A percentile compares a stretch with the other conserved stretches of the same genome.
Conservation (phyloP, 768 basidiomycete species). For the Collybiopsis luxurians region DNA sequence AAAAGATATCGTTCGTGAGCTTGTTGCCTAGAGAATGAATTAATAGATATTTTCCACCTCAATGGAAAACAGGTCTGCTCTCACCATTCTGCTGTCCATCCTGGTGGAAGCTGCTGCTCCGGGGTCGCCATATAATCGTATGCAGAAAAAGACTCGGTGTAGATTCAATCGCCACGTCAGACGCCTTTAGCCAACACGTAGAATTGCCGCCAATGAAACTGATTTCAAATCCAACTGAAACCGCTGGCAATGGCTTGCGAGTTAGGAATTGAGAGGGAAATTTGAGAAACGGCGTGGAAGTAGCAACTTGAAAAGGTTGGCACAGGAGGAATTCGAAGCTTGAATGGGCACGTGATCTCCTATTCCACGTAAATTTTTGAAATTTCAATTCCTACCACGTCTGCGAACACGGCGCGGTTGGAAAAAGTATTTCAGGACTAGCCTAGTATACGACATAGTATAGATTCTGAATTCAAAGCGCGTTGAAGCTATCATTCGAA, state of each 20-base stretch:
- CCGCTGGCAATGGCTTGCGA: not conserved
- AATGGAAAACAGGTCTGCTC: slow-evolving; percentile 21
- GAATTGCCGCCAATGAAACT: not conserved
- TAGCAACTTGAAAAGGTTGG: too few species aligned
- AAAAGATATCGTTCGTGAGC: slow-evolving; percentile 82
- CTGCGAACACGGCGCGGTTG: too few species aligned
- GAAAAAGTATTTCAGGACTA: too few species aligned
- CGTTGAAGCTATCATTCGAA: too few species aligned
- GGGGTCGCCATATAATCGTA: slow-evolving; percentile 42
- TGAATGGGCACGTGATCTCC: too few species aligned
- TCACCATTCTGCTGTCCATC: slow-evolving; percentile 93
- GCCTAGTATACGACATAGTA: too few species aligned
- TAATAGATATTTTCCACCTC: slow-evolving; percentile 10
- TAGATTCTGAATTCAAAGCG: too few species aligned
- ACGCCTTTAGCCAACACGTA: slow-evolving; percentile 8
- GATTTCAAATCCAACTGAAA: not conserved
- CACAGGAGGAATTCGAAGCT: too few species aligned
- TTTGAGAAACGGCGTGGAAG: too few species aligned
- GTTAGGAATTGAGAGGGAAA: not conserved
- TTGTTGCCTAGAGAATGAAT: slow-evolving; percentile 78
- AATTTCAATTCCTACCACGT: too few species aligned
- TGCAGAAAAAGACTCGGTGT: slow-evolving; percentile 7
- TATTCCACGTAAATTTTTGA: too few species aligned
- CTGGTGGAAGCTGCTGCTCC: slow-evolving; percentile 76
- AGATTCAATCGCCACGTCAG: slow-evolving; percentile 8